phyloP scores from a whole-genome alignment of 108 stramenopile genomes.

The Nitzschia palea region DNA sequence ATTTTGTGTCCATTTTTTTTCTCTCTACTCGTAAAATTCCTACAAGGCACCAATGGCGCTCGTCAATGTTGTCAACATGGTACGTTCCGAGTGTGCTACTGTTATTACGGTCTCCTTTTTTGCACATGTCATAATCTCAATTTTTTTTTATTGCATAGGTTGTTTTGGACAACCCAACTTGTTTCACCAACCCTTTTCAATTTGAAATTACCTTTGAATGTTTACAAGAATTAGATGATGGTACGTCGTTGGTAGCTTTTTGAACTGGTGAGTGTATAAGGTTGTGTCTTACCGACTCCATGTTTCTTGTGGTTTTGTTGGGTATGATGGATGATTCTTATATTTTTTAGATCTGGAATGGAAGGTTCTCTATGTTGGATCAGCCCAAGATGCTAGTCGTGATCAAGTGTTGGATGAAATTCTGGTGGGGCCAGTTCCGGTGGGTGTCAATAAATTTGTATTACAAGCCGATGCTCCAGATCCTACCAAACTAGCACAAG shows the following conservation, averaged over 20 bases:
- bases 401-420: slow-evolving; percentile 97
- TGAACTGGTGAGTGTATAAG: no score
- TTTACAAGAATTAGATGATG: slow-evolving; percentile 77
- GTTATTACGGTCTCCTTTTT: no score
- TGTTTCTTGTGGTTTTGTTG: neutral
- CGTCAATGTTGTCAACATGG: slow-evolving; percentile 85
- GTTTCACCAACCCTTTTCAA: slow-evolving; percentile 91
- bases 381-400: slow-evolving; percentile 81
- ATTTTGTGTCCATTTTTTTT: no score
- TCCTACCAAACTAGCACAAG: slow-evolving; percentile 69
- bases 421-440: slow-evolving; percentile 96
- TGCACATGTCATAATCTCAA: no score
- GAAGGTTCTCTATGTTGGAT: slow-evolving; percentile 98
- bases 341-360: slow-evolving; percentile 91
- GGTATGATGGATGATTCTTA: neutral
- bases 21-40: no score
- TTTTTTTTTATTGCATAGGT: slow-evolving; percentile 34
- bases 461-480: slow-evolving; percentile 92
- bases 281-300: no score
- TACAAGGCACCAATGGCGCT: slow-evolving; percentile 59
- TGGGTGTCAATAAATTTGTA: slow-evolving; percentile 92
- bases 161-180: slow-evolving; percentile 95
- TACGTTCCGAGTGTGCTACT: slow-evolving; percentile 44
- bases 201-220: slow-evolving; percentile 99
- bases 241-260: no score